Base-by-base conservation (phyloP, 75 land plant genomes). In the Adiantum capillusveneris region DNA sequence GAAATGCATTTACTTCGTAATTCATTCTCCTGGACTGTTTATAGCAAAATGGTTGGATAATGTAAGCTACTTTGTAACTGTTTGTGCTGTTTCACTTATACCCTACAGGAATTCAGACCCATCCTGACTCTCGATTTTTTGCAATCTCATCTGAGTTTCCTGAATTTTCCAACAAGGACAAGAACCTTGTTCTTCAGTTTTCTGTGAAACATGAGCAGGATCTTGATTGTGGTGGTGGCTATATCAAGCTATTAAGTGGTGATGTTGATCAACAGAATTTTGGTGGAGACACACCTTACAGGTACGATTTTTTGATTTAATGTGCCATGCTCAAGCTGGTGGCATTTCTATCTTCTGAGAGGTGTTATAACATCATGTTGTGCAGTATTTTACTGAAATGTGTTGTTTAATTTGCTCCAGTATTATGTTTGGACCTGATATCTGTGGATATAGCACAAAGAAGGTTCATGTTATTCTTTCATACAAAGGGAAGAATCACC, bases 401-500 rank as follows among this genome's bases (percentile, higher is more conserved):
- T n/a, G n/a, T n/a, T n/a, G n/a, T 34, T 34, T 9, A 34, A 34
- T 9, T 5, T 34, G 37, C 39, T 58, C 31, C 85, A 91, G 97
- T 44, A 91, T 91, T 41, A 91, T 91, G 97, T 91, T 91, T 82
- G 97, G 97, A 59, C 97, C 97, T 17, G 96, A 91, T 67, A 87
- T 91, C 49, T 87, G 97, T 65, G 97, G 93, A 11, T 65, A 83
- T 60, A 68, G 58, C 60, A 91, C 84, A 25, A 87, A 84, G 57
- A 91, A 84, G 57, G 80, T 84, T 28, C 97, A 91, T 58, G 88
- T 85, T 34, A 91, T 87, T 57, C 61, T 91, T 17, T 26, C 65
- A 13, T 74, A 81, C 59, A 77, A 84, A 44, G 84, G 65, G 18
- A 66, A 61, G 51, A 87, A 84, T 45, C 76, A 91, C 57, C 73